Evolutionary conservation across 306 rosid species (phyloP).

Genomic region (Sechiopsis laciniata): DNA sequence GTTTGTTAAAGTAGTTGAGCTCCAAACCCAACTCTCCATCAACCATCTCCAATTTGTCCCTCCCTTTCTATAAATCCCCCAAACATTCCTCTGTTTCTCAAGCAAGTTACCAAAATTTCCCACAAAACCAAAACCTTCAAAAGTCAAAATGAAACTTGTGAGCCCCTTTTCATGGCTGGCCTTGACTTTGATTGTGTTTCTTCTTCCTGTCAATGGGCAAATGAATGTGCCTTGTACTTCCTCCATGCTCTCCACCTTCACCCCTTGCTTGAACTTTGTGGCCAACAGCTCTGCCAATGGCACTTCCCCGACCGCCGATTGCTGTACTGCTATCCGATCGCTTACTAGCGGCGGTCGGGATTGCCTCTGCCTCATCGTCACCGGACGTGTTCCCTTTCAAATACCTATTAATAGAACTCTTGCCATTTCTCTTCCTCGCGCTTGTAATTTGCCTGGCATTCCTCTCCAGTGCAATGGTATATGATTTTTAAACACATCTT

Average conservation of each 20-base stretch:
- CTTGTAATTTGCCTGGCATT: conserved; percentile 66
- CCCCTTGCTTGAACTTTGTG: conserved; percentile 52
- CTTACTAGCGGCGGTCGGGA: conserved; percentile 46
- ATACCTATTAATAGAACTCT: conserved; percentile 51
- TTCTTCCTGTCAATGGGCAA: conserved; percentile 38
- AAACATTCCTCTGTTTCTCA: not conserved
- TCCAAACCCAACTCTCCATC: conserved; percentile 51
- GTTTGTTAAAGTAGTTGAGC: conserved; percentile 69
- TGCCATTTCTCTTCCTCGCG: conserved; percentile 84
- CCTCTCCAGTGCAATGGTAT: conserved; percentile 51
- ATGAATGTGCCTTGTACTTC: conserved; percentile 46
- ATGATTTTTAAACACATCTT: too few relatives aligned
- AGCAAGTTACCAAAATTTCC: not conserved
- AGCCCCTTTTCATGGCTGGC: conserved; percentile 16
- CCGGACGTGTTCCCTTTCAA: conserved; percentile 50
- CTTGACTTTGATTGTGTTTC: conserved; percentile 23
- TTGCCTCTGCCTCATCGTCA: conserved; percentile 55
- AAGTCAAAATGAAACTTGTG: conserved; percentile 31
- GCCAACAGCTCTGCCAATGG: conserved; percentile 56
- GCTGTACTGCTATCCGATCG: conserved; percentile 33
- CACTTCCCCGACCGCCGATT: not conserved
- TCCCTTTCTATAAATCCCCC: not conserved
- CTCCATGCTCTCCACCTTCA: conserved; percentile 40
- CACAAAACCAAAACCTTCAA: conserved; percentile 31
- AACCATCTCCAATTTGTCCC: not conserved